These are phyloP conservation scores for Chaetomium globosum DNA, from an alignment of 2,329 filamentous ascomycete genomes.

Conservation along the genomic window DNA sequence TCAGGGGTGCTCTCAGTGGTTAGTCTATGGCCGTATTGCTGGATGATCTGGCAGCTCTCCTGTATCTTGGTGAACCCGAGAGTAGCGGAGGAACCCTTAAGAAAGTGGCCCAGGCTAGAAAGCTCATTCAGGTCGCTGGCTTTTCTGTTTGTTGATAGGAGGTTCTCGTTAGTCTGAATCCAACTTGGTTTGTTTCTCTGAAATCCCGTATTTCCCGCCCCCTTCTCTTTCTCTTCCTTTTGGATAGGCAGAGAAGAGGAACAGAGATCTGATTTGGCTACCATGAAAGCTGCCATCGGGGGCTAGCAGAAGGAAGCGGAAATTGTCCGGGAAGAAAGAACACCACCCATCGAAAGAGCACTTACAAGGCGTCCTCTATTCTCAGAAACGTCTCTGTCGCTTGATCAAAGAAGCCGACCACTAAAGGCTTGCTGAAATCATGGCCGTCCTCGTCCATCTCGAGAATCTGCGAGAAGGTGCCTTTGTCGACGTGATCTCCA, in stretches of 20 bases:
- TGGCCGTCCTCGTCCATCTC: constrained; percentile 96
- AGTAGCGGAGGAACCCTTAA: constrained; percentile 96
- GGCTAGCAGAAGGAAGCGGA: too few relatives aligned
- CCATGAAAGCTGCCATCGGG: too few relatives aligned
- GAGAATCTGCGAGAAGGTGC: constrained; percentile 90
- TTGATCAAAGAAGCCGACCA: constrained; percentile 91
- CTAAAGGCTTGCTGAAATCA: constrained; percentile 87
- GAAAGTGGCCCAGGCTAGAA: constrained; percentile 86
- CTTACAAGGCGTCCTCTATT: constrained; percentile 85
- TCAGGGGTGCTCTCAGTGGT: constrained; percentile 74
- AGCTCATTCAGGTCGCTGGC: constrained; percentile 71
- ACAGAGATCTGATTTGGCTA: too few relatives aligned
- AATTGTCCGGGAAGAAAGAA: too few relatives aligned
- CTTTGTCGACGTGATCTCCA: constrained; percentile 74
- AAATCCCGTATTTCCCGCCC: neutral
- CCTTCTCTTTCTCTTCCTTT: too few relatives aligned
- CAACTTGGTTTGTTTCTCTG: neutral
- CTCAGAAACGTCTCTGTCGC: constrained; percentile 81
- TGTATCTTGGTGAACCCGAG: constrained; percentile 88
- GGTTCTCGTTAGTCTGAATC: constrained; percentile 19
- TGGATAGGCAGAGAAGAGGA: too few relatives aligned
- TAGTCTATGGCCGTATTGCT: constrained; percentile 83
- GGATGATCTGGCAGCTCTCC: constrained; percentile 94
- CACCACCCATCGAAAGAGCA: constrained; percentile 24
- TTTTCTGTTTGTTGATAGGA: constrained; percentile 53